Evolutionary conservation across 345 rosid genomes (phyloP), one percentile per base, ranked within the genome.

Genomic region (Laguncularia racemosa): DNA sequence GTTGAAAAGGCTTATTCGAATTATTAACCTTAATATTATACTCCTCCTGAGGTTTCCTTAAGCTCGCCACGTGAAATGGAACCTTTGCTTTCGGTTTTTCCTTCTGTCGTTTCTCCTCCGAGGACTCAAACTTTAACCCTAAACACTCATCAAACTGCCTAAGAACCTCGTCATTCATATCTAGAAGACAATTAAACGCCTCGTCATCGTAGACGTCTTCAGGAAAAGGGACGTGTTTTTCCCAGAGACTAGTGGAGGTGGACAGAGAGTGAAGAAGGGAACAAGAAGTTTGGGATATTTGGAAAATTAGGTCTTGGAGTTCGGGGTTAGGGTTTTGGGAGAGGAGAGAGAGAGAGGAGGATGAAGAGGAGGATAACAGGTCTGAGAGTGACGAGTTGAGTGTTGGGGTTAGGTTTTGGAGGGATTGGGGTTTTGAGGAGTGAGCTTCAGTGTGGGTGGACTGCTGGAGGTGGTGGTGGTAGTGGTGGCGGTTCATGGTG

Each of bases 21-120:
- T 92, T 92, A 67, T 92, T 73, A 50, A 83, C 91, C 60, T 70
- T 43, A 55, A 89, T 86, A 18, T 53, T 83, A 69, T 71, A 80
- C 67, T 75, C 95, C 13, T 84, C 85, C 60, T 92, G 98, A 16
- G 98, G 93, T 68, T 67, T 86, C 67, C 57, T 73, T 67, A 92
- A 75, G 9, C 89, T 72, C 45, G 89, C 68, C 47, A 83, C 57
- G 64, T 92, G 98, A 66, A 86, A 92, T 13, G 91, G 69, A 12
- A 86, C 80, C 67, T 83, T 89, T 0, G 81, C 66, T 67, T 77
- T 87, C 61, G 76, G 44, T 13, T 64, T 64, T 63, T 76, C 79
- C 48, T 82, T 50, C 10, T 54, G 10, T 15, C 78, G 81, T 47
- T 89, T 95, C 26, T 85, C 90, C 13, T 76, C 26, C 0, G 85